Evolutionary conservation across 192 early-diverging fungal genomes (phyloP), one percentile per base, ranked within the genome.

Genomic region (Gonapodya prolifera): DNA sequence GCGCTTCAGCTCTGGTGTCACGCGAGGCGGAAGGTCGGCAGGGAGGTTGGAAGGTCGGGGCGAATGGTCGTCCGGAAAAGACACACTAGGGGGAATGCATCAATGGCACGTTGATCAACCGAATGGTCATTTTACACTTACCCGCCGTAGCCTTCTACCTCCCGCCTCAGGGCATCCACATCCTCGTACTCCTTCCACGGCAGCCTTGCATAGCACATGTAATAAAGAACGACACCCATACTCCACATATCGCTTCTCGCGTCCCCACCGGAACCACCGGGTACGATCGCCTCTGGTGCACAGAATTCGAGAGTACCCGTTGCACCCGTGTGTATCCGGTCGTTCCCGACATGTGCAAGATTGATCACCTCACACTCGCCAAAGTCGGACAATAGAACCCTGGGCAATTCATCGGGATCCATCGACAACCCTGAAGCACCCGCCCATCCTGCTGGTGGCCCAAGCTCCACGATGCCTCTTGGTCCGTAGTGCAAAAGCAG

Each of bases 281-380:
- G n/a, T 1, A 79, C 79, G 1, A 92, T 74, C 18, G 92, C 82
- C 80, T 92, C 93, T 0, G 95, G 96, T 2, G 96, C 94, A 91
- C 95, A 93, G 79, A 97, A 98, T 75, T 98, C 97, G 13, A 98
- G 79, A 0, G 95, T 97, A 2, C 95, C 95, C 0, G 97, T 98
- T 0, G 95, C 95, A 2, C 97, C 96, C 0, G 96, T 97, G 33
- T 96, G 89, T n/a, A 90, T 85, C 16, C 91, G 89, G 87, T 35
- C 28, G 73, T 34, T 88, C 82, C 0, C 85, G 35, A 17, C 92
- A 90, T 33, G 90, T 23, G 45, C 23, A 23, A 23, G 45, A 8
- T 8, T 61, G 45, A 94, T 75, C 28, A 95, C 85, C 81, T 97
- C 97, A 84, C 97, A 98, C 79, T 98, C 97, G 78, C 97, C 97